A percentile compares a stretch with the other conserved stretches of the same genome.
Evolutionary conservation across 306 rosid genomes (phyloP).

Genomic region (Fagus crenata): DNA sequence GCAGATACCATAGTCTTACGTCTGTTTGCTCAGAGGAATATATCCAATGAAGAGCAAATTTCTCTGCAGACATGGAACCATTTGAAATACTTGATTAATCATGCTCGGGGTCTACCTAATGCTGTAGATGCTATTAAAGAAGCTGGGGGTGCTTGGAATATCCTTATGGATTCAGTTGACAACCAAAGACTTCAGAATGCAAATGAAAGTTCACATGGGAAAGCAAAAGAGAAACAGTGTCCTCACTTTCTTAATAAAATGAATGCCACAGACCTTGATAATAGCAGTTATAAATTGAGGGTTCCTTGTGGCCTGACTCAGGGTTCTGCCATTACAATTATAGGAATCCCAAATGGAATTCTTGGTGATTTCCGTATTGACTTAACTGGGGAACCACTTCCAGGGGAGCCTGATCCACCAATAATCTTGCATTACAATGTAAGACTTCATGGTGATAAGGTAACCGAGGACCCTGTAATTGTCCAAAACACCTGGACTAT

Average conservation of each 20-base stretch:
- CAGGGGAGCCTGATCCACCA: constrained; percentile 98
- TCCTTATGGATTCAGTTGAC: constrained; percentile 64
- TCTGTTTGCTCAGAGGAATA: too few relatives aligned
- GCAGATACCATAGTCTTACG: too few relatives aligned
- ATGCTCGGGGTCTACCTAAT: too few relatives aligned
- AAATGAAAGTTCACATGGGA: constrained; percentile 58
- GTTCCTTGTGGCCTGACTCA: constrained; percentile 96
- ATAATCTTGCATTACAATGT: constrained; percentile 92
- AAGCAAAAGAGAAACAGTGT: constrained; percentile 81
- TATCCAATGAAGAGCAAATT: too few relatives aligned
- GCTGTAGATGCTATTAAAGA: too few relatives aligned
- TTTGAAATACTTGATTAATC: too few relatives aligned
- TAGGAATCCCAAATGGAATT: constrained; percentile 87
- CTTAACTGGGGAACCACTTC: constrained; percentile 88
- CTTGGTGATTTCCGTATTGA: constrained; percentile 86
- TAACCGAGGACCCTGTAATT: constrained; percentile 93
- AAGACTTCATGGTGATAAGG: constrained; percentile 90
- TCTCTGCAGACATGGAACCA: too few relatives aligned
- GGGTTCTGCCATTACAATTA: constrained; percentile 86
- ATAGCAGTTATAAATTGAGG: constrained; percentile 56
- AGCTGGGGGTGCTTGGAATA: constrained; percentile 60
- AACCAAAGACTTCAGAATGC: constrained; percentile 52
- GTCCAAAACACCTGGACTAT: constrained; percentile 96
- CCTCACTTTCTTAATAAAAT: constrained; percentile 85
- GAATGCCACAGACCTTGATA: constrained; percentile 62